Evolutionary conservation across 2,329 filamentous ascomycete species (phyloP), one percentile per base, ranked within the genome.

Genomic region (Aspergillus sojae): DNA sequence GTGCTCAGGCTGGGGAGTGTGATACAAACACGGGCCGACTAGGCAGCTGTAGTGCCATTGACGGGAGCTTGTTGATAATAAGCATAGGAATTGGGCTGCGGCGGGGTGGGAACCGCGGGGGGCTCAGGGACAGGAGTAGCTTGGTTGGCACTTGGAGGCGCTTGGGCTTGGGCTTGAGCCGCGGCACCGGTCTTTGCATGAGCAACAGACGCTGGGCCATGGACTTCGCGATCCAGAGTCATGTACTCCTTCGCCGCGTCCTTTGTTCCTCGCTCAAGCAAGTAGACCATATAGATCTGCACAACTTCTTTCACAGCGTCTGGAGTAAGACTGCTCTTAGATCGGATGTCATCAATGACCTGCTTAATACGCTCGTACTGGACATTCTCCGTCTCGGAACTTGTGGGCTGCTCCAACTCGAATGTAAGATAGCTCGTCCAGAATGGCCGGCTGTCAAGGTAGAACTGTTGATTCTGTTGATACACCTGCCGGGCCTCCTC

Each of bases 351-450:
- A 26, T 91, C 86, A 72, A 94, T 88, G 14, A 97, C 90, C 59
- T 89, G 85, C 80, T 92, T 92, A 74, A 98, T 88, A n/a, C 89
- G 89, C 67, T 88, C 83, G 58, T 89, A 88, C 62, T 93, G 88
- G 62, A 87, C 81, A 1, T 82, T 71, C 72, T 94, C 91, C 2
- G 85, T 83, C 57, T 88, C 86, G 1, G 83, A 80, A 65, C 82
- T 89, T 1, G 89, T 90, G 12, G 92, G 90, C 76, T 97, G 94
- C 62, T 91, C 88, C 56, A 96, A 83, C 81, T 99, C 95, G 73
- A 99, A 97, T 63, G 90, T 83, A 60, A 98, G 86, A 83, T 93
- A 98, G 72, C 88, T 91, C 70, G 89, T 84, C 94, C 95, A 99
- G 83, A 98, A 98, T 50, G 91, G 84, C 39, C 89, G 87, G 77